These are phyloP conservation scores for Geoglossum glabrum DNA, from an alignment of 495 filamentous ascomycete genomes.

Conservation along the genomic window DNA sequence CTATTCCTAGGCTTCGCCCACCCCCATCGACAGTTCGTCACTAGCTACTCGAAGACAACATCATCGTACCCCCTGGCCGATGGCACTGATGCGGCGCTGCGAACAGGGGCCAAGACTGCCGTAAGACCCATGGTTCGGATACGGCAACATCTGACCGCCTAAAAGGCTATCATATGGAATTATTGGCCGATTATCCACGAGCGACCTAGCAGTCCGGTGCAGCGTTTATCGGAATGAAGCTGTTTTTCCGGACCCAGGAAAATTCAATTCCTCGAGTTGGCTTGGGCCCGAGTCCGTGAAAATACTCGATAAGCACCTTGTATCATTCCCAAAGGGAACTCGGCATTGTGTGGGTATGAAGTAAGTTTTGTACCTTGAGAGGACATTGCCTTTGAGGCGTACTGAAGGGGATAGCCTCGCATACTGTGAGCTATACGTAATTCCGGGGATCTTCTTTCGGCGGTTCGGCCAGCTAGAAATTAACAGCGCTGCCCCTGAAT, in stretches of 20 bases:
- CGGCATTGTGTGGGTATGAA: slow-evolving; percentile 10
- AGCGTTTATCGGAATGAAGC: neutral
- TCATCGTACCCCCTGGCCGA: too few relatives aligned
- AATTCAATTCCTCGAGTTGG: neutral
- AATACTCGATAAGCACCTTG: slow-evolving; percentile 9
- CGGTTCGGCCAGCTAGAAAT: slow-evolving; percentile 10
- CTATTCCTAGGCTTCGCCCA: too few relatives aligned
- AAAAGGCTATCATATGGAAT: slow-evolving; percentile 1
- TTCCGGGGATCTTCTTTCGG: slow-evolving; percentile 12
- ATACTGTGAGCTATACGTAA: slow-evolving; percentile 11
- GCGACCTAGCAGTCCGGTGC: neutral
- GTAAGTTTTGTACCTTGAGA: neutral
- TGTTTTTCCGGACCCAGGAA: neutral
- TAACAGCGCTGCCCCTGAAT: neutral
- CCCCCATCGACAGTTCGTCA: too few relatives aligned
- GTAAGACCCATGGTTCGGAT: too few relatives aligned
- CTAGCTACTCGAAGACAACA: too few relatives aligned
- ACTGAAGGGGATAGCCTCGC: slow-evolving; percentile 6
- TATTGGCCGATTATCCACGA: slow-evolving; percentile 1
- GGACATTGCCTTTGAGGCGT: neutral
- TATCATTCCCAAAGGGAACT: slow-evolving; percentile 9
- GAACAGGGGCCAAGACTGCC: too few relatives aligned
- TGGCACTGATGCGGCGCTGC: too few relatives aligned
- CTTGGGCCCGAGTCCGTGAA: neutral
- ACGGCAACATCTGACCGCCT: too few relatives aligned